Conservation (phyloP, 176 grass and related monocot genomes). For the Panicum miliaceum region DNA sequence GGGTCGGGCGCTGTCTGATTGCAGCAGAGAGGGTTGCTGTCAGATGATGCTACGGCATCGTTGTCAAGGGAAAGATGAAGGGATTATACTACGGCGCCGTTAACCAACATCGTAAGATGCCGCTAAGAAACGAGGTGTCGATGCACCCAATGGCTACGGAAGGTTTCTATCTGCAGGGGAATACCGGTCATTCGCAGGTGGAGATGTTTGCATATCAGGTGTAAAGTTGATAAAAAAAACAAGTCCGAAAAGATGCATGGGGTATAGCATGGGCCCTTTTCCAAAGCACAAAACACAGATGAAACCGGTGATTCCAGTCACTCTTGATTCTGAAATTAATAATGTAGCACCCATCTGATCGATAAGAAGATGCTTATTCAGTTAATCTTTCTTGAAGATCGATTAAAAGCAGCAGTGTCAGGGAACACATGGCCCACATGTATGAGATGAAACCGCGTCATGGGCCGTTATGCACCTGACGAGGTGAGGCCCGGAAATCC, state of each 20-base stretch:
- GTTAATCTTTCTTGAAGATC: neutral
- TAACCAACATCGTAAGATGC: neutral
- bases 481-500: too few species aligned
- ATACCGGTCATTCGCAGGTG: neutral
- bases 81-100: neutral
- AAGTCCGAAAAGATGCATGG: neutral
- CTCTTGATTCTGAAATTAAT: neutral
- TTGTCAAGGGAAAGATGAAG: neutral
- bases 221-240: too few species aligned
- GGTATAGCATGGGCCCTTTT: neutral
- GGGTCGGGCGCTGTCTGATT: slow-evolving; percentile 28
- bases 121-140: neutral
- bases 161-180: neutral
- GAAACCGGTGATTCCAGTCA: neutral
- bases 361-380: too few species aligned
- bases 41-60: slow-evolving; percentile 27
- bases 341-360: too few species aligned
- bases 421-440: neutral
- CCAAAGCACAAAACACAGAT: slow-evolving; percentile 13
- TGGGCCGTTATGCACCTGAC: neutral
- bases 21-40: neutral
- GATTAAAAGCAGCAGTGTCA: neutral
- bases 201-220: neutral
- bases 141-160: slow-evolving; percentile 12
- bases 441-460: neutral